These are phyloP conservation scores for Neurospora sp. DNA, from an alignment of 495 filamentous ascomycete species.

Conservation along the genomic window DNA sequence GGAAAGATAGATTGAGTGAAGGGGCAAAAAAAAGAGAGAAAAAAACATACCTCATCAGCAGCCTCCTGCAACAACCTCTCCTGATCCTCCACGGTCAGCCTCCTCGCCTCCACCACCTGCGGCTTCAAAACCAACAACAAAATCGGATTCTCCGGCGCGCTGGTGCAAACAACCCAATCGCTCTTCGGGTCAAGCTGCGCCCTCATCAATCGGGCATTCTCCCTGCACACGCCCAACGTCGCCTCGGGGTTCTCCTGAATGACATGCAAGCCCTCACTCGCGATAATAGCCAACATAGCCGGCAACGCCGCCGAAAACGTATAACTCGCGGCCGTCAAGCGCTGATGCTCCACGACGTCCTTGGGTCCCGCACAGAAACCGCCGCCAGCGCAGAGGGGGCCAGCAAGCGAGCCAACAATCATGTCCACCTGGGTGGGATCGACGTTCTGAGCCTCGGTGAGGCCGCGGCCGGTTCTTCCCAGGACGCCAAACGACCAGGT, in stretches of 20 bases:
- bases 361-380: constrained; percentile 87
- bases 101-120: constrained; percentile 64
- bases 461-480: constrained; percentile 77
- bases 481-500: constrained; percentile 94
- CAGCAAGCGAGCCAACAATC: constrained; percentile 87
- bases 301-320: constrained; percentile 93
- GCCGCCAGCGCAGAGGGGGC: constrained; percentile 81
- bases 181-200: constrained; percentile 83
- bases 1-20: too few relatives aligned
- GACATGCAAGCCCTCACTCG: constrained; percentile 75
- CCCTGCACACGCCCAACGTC: constrained; percentile 55
- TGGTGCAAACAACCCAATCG: constrained; percentile 82
- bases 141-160: constrained; percentile 73
- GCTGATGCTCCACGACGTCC: constrained; percentile 91
- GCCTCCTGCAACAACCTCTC: constrained; percentile 79
- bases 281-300: constrained; percentile 88
- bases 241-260: constrained; percentile 77
- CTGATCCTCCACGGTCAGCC: constrained; percentile 60
- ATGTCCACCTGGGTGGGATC: constrained; percentile 86
- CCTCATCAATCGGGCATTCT: constrained; percentile 72
- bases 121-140: constrained; percentile 78
- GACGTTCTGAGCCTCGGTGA: constrained; percentile 94
- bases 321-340: constrained; percentile 79
- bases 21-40: neutral
- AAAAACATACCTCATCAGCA: constrained; percentile 71